Evolutionary conservation across 805 yeast genomes (phyloP), one percentile per base, ranked within the genome.

Genomic region (Ogataea populi-albae): DNA sequence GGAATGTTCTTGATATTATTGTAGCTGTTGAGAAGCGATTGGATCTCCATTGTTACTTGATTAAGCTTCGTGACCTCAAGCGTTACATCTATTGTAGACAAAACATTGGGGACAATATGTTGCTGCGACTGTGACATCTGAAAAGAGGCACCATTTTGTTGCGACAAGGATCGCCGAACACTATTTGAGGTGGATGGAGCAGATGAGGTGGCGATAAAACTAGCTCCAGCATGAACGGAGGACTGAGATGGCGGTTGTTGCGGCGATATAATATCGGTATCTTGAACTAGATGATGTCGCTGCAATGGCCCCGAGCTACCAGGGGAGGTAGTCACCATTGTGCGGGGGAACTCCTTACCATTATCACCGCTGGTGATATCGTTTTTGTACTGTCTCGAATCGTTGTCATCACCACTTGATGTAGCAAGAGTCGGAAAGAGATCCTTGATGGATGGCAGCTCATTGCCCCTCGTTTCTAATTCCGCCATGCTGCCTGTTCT

Each of bases 401-500:
- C 26, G 40, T 38, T 11, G 41, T 30, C 31, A 29, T 37, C 30
- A 19, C 29, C 26, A 26, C 24, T 23, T 23, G 30, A 23, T 18
- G 30, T 23, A 14, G 18, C 32, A 21, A 47, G 30, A 7, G 49
- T 35, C 6, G 54, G 54, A 27, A 50, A 50, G 10, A 50, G 35
- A 22, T 50, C 50, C 19, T 48, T 50, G 14, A 50, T 48, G 4
- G 55, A 48, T 10, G 55, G 55, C 8, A 50, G 40, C 32, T 46
- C 52, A 29, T 39, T 43, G n/a, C n/a, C n/a, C n/a, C n/a, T n/a
- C n/a, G n/a, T n/a, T n/a, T n/a, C n/a, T n/a, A n/a, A n/a, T n/a
- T n/a, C n/a, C n/a, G n/a, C n/a, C n/a, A n/a, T n/a, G n/a, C n/a
- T n/a, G n/a, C n/a, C n/a, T n/a, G n/a, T n/a, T n/a, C n/a, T n/a